These are phyloP conservation scores for Penicillium palitans DNA, from an alignment of 2,329 filamentous ascomycete genomes.

Conservation along the genomic window DNA sequence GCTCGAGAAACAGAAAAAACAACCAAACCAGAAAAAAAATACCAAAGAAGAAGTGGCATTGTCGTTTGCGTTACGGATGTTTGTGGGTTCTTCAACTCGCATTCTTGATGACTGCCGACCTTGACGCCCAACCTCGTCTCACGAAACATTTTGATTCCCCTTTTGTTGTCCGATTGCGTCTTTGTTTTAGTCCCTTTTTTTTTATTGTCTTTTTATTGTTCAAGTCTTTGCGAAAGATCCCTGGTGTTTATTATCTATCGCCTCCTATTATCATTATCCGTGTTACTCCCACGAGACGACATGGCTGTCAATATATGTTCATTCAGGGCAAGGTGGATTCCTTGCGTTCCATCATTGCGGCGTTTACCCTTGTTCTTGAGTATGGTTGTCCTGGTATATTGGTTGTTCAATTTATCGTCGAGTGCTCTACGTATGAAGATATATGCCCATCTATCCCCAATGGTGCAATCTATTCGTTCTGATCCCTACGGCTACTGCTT, in stretches of 20 bases:
- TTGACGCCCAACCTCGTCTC: conserved; percentile 41
- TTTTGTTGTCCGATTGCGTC: conserved; percentile 36
- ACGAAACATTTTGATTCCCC: conserved; percentile 44
- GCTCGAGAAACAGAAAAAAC: conserved; percentile 14
- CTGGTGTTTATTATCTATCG: conserved; percentile 25
- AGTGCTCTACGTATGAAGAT: background rate
- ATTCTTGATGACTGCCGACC: conserved; percentile 34
- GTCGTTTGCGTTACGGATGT: conserved; percentile 26
- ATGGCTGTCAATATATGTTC: conserved; percentile 35
- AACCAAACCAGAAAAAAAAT: conserved; percentile 18
- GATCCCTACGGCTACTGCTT: background rate
- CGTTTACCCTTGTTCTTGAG: background rate
- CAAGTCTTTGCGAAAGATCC: conserved; percentile 29
- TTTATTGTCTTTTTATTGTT: conserved; percentile 14
- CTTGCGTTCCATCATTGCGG: conserved; percentile 10
- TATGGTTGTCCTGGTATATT: background rate
- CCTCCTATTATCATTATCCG: conserved; percentile 17
- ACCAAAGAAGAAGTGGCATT: conserved; percentile 21
- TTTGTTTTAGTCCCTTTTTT: conserved; percentile 11
- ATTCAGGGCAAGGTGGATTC: conserved; percentile 11
- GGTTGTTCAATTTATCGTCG: background rate
- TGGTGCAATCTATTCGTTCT: background rate
- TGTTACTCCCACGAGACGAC: conserved; percentile 28
- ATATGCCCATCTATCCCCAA: background rate
- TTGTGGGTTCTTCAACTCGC: conserved; percentile 28